Percentiles rank a stretch among this genome's conserved stretches.
phyloP scores from a whole-genome alignment of 768 basidiomycete genomes.

The Boletellus emodensis region DNA sequence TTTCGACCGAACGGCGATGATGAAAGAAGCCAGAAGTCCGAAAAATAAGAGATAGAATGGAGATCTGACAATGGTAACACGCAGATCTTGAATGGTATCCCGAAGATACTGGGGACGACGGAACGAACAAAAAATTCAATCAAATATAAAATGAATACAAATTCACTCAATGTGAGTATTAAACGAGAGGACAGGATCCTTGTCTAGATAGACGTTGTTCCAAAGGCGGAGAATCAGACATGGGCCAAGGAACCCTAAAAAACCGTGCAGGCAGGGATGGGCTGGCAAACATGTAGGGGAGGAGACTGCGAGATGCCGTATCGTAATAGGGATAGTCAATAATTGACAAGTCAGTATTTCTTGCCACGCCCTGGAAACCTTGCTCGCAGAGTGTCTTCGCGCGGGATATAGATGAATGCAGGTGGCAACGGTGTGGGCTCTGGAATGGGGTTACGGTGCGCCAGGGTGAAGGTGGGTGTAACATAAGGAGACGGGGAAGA shows the following conservation, averaged over 20 bases:
- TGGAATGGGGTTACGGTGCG: slow-evolving; percentile 31
- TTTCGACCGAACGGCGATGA: neutral
- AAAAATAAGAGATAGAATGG: neutral
- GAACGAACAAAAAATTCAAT: slow-evolving; percentile 10
- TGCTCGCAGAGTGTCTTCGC: slow-evolving; percentile 2
- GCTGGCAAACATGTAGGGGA: slow-evolving; percentile 3
- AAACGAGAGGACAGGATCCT: slow-evolving; percentile 31
- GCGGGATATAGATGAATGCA: slow-evolving; percentile 3
- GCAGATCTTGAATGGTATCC: neutral
- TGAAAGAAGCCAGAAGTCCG: neutral
- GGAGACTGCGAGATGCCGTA: neutral
- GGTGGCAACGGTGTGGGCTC: slow-evolving; percentile 17
- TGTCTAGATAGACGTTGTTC: slow-evolving; percentile 23
- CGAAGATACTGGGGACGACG: slow-evolving; percentile 6
- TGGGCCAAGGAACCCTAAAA: slow-evolving; percentile 2
- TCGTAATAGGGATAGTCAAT: slow-evolving; percentile 7
- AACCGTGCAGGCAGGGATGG: slow-evolving; percentile 5
- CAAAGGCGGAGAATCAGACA: slow-evolving; percentile 6
- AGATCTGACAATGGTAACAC: slow-evolving; percentile 1
- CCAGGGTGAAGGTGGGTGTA: slow-evolving; percentile 59
- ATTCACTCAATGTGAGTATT: slow-evolving; percentile 18
- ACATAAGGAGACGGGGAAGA: slow-evolving; percentile 40
- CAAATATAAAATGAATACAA: slow-evolving; percentile 25
- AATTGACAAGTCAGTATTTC: slow-evolving; percentile 8
- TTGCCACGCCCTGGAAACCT: slow-evolving; percentile 6